Evolutionary conservation across 163 green algal genomes (phyloP), one percentile per base, ranked within the genome.

Genomic region (Coccomyxa subellipsoidea): DNA sequence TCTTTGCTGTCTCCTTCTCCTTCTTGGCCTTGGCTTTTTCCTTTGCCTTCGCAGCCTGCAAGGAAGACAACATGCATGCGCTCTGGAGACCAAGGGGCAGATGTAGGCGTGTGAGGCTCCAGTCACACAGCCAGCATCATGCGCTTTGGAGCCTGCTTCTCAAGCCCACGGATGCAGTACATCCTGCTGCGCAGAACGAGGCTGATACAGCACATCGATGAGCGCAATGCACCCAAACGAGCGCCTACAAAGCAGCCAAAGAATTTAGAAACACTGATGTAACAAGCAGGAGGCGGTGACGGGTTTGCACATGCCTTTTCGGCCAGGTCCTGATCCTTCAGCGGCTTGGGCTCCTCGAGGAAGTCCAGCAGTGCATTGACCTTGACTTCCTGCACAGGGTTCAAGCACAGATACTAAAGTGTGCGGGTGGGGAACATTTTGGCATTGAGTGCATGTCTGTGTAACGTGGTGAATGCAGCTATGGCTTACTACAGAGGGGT

Each of bases 291-390:
- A 10, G 54, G 25, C 36, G 29, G 7, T 15, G 2, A 71, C 31
- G 69, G 0, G 7, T 59, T 29, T 34, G 12, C 4, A 35, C 34
- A n/a, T 27, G 85, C 87, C 87, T 88, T 85, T 29, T 79, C 81
- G 0, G 86, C 86, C 32, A 88, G 80, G 71, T 92, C 85, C 7
- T 85, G 82, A 1, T 85, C 81, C 8, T 35, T 83, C 29, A 85
- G 59, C 34, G 35, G 4, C 69, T 78, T 66, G 18, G 88, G 88
- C 29, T 85, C 39, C 25, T 84, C 36, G 38, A 92, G 80, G 77
- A 89, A 92, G 1, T 88, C 83, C 34, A 89, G 7, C 18, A 92
- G 18, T 2, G 71, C 71, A 18, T 89, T 69, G 21, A 90, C 78
- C 82, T 89, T 92, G 39, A 59, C 72, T 4, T 82, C 82, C 86